Base-by-base conservation (phyloP, 2,329 filamentous ascomycete genomes). In the Ascochyta pisi region DNA sequence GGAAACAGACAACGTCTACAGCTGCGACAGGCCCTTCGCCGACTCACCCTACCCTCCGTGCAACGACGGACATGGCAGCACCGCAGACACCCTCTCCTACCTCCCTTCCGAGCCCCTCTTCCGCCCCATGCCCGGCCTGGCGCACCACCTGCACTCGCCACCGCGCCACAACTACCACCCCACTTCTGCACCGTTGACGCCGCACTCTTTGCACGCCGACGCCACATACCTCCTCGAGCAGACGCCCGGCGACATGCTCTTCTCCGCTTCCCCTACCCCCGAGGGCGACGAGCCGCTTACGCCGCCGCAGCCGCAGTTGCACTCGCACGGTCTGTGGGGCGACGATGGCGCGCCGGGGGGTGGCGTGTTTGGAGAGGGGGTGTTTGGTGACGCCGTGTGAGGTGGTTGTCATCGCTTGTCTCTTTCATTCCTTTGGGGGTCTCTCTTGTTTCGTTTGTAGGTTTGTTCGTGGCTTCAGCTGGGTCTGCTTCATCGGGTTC, bases 241-340 rank as follows among this genome's bases (percentile, higher is more conserved):
- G 5, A 61, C 63, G 26, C 57, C 64, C 0, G 45, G 60, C 3
- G 70, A 69, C 26, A 58, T 64, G 1, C 26, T 72, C 15, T 71
- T 73, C 54, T 55, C 61, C 2, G 54, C 61, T 13, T 64, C 59
- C 13, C 67, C 69, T 1, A 65, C 63, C 13, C 61, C 64, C 0
- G 45, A 47, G 6, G 43, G 53, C 3, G 65, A 67, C 29, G 65
- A 64, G 55, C 69, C 67, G 13, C 44, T 57, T 15, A 70, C 69
- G 16, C 69, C 69, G 2, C 39, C 43, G 8, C 56, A 55, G 23
- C 50, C 47, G 12, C 40, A 16, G 2, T 37, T 42, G 8, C 56
- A 55, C 22, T 47, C 47, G 12, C 40, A 16, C 5, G 47, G 45
- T 3, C 37, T 41, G 9, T 66, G 65, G 63, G 40, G 42, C 6